A percentile compares a stretch with the other conserved stretches of the same genome.
Conservation (phyloP, 1,139 yeast species). For the Kodamaea ohmeri region DNA sequence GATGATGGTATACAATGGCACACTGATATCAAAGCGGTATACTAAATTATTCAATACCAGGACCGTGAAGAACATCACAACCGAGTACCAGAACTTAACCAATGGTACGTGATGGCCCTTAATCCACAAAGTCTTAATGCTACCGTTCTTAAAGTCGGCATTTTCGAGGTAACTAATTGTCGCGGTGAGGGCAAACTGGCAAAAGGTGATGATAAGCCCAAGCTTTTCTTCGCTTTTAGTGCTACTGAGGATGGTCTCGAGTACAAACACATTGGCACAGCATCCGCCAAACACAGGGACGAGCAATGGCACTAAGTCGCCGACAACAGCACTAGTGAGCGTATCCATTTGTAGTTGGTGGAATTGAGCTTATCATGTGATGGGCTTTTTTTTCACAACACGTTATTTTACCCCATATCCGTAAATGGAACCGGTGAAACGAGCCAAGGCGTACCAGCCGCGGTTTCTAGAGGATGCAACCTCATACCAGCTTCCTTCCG, state of each 20-base stretch:
- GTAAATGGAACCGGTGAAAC: conserved; percentile 2
- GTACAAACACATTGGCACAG: conserved; percentile 63
- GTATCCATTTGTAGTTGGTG: conserved; percentile 3
- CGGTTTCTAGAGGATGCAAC: conserved; percentile 10
- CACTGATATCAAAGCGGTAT: conserved; percentile 55
- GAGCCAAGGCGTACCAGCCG: conserved; percentile 17
- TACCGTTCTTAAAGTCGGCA: conserved; percentile 24
- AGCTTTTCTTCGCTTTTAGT: conserved; percentile 13
- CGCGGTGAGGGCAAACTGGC: conserved; percentile 58
- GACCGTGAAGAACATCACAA: conserved; percentile 49
- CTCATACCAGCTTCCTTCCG: conserved; percentile 15
- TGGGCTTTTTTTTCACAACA: conserved; percentile 1
- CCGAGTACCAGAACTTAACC: conserved; percentile 46
- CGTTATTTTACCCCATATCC: conserved; percentile 3
- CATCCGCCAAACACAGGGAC: conserved; percentile 67
- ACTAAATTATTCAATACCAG: conserved; percentile 60
- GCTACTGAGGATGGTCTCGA: conserved; percentile 50
- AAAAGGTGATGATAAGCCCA: conserved; percentile 56
- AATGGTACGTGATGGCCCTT: conserved; percentile 45
- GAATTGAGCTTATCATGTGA: conserved; percentile 3
- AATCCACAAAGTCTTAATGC: conserved; percentile 24
- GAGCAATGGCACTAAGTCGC: conserved; percentile 14
- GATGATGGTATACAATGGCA: conserved; percentile 67
- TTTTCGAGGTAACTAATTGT: conserved; percentile 39
- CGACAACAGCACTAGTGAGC: conserved; percentile 3